These are phyloP conservation scores for Ophiocordyceps camponoti-leonardi DNA, from an alignment of 2,329 filamentous ascomycete genomes.

Conservation along the genomic window DNA sequence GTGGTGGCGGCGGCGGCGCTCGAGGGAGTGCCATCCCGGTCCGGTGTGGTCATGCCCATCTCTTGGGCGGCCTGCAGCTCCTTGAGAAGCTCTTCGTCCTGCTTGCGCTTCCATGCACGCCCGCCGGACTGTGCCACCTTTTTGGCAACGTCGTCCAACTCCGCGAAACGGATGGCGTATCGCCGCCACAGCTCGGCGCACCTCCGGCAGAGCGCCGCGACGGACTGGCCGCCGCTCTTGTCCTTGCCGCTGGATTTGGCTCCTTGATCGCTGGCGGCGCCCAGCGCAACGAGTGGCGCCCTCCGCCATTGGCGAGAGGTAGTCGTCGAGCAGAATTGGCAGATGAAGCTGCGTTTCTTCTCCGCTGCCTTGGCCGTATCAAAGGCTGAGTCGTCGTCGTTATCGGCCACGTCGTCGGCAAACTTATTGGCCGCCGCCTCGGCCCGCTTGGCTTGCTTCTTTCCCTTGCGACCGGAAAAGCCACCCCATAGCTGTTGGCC, in stretches of 20 bases:
- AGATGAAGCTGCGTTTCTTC: slow-evolving; percentile 72
- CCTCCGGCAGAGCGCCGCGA: slow-evolving; percentile 72
- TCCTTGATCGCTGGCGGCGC: slow-evolving; percentile 46
- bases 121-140: slow-evolving; percentile 68
- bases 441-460: slow-evolving; percentile 65
- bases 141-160: slow-evolving; percentile 77
- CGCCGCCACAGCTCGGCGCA: slow-evolving; percentile 91
- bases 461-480: slow-evolving; percentile 73
- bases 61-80: slow-evolving; percentile 53
- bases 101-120: slow-evolving; percentile 69
- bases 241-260: slow-evolving; percentile 50
- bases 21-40: slow-evolving; percentile 20
- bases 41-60: slow-evolving; percentile 26
- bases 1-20: slow-evolving; percentile 9
- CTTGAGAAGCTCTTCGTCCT: slow-evolving; percentile 79
- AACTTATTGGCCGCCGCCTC: slow-evolving; percentile 59
- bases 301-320: slow-evolving; percentile 80
- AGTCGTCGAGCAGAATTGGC: slow-evolving; percentile 78
- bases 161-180: slow-evolving; percentile 92
- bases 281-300: slow-evolving; percentile 61
- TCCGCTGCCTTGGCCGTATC: slow-evolving; percentile 69
- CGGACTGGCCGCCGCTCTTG: slow-evolving; percentile 48
- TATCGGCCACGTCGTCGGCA: slow-evolving; percentile 82
- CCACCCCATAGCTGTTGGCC: slow-evolving; percentile 83
- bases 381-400: slow-evolving; percentile 88